phyloP scores from a whole-genome alignment of 139 green algal species.

The Micractinium sp. region DNA sequence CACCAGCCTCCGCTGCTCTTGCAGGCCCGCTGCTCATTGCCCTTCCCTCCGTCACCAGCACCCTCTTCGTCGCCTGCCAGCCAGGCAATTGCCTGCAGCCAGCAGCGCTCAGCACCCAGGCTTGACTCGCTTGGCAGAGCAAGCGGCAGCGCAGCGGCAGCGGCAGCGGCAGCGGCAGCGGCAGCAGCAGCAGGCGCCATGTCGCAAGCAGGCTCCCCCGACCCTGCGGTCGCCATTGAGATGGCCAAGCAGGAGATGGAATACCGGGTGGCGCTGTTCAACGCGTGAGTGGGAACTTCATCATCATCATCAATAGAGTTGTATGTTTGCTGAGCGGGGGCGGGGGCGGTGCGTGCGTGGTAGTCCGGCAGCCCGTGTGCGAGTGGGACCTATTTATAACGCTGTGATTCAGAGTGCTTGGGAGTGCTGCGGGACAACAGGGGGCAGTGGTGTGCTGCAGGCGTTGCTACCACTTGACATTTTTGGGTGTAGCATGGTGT shows the following conservation, averaged over 20 bases:
- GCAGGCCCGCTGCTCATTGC: too few species aligned
- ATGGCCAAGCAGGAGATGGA: slow-evolving; percentile 93
- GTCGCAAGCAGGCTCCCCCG: neutral
- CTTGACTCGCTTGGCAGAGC: neutral
- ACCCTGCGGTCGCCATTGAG: slow-evolving; percentile 20
- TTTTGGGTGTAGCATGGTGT: neutral
- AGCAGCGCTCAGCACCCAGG: too few species aligned
- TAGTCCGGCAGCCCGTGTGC: too few species aligned
- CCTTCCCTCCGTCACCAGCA: too few species aligned
- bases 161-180: neutral
- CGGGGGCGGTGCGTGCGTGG: too few species aligned
- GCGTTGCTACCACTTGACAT: neutral
- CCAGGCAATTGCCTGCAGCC: too few species aligned
- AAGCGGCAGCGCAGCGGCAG: neutral
- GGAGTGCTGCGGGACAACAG: too few species aligned
- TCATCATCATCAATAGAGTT: too few species aligned
- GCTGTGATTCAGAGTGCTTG: too few species aligned
- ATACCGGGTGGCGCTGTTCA: slow-evolving; percentile 93
- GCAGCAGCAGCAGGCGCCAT: slow-evolving; percentile 6
- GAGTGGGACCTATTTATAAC: too few species aligned
- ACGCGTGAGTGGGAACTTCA: slow-evolving; percentile 66
- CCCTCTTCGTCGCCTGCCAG: too few species aligned
- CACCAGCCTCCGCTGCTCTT: neutral
- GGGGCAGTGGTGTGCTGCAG: too few species aligned
- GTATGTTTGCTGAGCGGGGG: neutral